phyloP scores from a whole-genome alignment of 345 rosid genomes.

The Cardamine chenopodiifolia region DNA sequence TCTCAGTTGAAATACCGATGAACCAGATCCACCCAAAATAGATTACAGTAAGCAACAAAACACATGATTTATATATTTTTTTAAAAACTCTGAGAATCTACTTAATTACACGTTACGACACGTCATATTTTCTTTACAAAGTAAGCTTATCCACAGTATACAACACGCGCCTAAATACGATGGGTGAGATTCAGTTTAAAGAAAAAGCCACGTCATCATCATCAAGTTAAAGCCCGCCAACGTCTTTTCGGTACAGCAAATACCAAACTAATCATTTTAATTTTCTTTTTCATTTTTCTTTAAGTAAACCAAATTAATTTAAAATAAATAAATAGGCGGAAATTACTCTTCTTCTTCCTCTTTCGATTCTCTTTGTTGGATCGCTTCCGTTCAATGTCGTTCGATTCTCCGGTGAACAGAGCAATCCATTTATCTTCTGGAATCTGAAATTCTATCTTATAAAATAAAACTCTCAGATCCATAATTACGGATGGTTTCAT shows the following conservation, averaged over 20 bases:
- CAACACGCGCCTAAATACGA: background rate
- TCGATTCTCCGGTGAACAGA: constrained; percentile 24
- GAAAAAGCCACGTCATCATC: constrained; percentile 35
- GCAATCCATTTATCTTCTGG: background rate
- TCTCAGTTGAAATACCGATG: background rate
- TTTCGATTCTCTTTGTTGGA: constrained; percentile 7
- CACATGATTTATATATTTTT: no score
- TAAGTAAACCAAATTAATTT: background rate
- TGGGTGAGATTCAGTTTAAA: background rate
- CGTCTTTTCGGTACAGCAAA: constrained; percentile 37
- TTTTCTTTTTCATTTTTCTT: no score
- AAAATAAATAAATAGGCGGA: constrained; percentile 15
- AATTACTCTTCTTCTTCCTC: constrained; percentile 12
- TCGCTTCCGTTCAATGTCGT: constrained; percentile 26
- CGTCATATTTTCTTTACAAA: background rate
- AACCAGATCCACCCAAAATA: background rate
- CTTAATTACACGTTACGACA: background rate
- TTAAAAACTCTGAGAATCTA: no score
- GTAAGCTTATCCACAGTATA: constrained; percentile 17
- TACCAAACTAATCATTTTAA: constrained; percentile 14
- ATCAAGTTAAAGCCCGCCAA: constrained; percentile 25
- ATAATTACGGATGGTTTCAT: constrained; percentile 65
- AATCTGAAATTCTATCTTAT: background rate
- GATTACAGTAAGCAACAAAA: background rate
- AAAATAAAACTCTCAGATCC: background rate